Evolutionary conservation across 345 rosid species (phyloP), one percentile per base, ranked within the genome.

Genomic region (Euphorbia lathyris): DNA sequence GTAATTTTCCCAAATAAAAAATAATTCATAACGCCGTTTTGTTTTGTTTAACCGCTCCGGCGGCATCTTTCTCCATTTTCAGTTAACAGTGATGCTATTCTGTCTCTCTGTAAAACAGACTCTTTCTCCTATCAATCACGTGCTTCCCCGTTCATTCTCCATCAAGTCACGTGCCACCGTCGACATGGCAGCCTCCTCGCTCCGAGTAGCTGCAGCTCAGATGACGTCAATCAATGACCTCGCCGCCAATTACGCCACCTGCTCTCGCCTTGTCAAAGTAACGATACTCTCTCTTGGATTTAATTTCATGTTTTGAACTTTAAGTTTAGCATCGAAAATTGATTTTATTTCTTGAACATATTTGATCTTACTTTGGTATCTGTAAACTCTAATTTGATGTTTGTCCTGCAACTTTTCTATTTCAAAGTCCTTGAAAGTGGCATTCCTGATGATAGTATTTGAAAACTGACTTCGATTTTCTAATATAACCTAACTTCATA

Each of bases 161-260:
- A 74, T 73, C 14, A 56, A 23, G 62, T 68, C 76, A 71, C 68
- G 51, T 62, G 72, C 82, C 76, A 22, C 47, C 61, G n/a, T 67
- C 58, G 69, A 69, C 74, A 85, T 87, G 85, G 81, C 92, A 14
- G 63, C 72, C 6, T 51, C 82, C 66, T 78, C 85, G 0, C 90
- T 87, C 80, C 90, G 96, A 64, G 88, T 94, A 56, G 98, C 97
- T 62, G 95, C 93, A n/a, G 93, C 84, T 69, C 98, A 91, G 87
- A 94, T 94, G 96, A 91, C 98, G 38, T 91, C 98, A 29, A 62
- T 88, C 82, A 88, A 86, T 83, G 97, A 94, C 69, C 73, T 91
- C 63, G 87, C 93, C 63, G 40, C 90, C 77, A 94, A 94, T 69
- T 86, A 88, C 78, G 82, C 90, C 68, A 87, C 97, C 66, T 94